These are phyloP conservation scores for Anaeramoeba flamelloides DNA, from an alignment of 78 protist genomes.

Conservation along the genomic window DNA sequence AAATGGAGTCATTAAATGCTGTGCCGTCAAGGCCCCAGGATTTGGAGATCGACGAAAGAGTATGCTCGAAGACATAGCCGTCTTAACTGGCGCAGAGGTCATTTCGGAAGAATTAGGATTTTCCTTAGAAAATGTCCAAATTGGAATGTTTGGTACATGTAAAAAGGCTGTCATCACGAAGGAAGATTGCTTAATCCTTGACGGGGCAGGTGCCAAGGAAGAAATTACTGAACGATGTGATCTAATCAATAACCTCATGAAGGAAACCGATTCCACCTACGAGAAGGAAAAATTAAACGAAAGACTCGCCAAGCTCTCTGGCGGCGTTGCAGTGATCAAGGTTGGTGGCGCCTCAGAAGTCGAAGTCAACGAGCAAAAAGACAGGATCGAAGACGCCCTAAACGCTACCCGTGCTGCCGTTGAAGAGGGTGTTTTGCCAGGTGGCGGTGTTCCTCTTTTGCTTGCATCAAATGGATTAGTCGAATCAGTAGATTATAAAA, in stretches of 20 bases:
- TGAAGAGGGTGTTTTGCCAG: slow-evolving; percentile 44
- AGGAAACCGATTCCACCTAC: slow-evolving; percentile 37
- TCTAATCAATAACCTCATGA: slow-evolving; percentile 49
- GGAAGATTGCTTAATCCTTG: slow-evolving; percentile 77
- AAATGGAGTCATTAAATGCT: slow-evolving; percentile 33
- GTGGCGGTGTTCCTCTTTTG: slow-evolving; percentile 53
- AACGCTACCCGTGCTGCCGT: slow-evolving; percentile 96
- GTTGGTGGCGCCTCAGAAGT: slow-evolving; percentile 96
- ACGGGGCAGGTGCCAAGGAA: slow-evolving; percentile 93
- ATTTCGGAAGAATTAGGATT: slow-evolving; percentile 27
- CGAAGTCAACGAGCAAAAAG: slow-evolving; percentile 94
- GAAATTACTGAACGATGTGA: slow-evolving; percentile 71
- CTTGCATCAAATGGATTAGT: slow-evolving; percentile 39
- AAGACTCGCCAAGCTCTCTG: slow-evolving; percentile 83
- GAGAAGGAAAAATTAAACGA: slow-evolving; percentile 70
- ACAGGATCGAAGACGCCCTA: slow-evolving; percentile 91
- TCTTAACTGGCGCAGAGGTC: slow-evolving; percentile 5
- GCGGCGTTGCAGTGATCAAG: slow-evolving; percentile 94
- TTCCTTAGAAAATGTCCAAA: slow-evolving; percentile 35
- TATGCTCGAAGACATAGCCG: slow-evolving; percentile 77
- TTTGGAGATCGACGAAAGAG: slow-evolving; percentile 90
- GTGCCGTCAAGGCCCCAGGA: slow-evolving; percentile 96
- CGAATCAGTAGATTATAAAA: slow-evolving; percentile 8
- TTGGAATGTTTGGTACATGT: slow-evolving; percentile 55
- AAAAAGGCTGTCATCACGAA: slow-evolving; percentile 56